These are phyloP conservation scores for Tritrichomonas foetus DNA, from an alignment of 208 protist genomes.

Conservation along the genomic window DNA sequence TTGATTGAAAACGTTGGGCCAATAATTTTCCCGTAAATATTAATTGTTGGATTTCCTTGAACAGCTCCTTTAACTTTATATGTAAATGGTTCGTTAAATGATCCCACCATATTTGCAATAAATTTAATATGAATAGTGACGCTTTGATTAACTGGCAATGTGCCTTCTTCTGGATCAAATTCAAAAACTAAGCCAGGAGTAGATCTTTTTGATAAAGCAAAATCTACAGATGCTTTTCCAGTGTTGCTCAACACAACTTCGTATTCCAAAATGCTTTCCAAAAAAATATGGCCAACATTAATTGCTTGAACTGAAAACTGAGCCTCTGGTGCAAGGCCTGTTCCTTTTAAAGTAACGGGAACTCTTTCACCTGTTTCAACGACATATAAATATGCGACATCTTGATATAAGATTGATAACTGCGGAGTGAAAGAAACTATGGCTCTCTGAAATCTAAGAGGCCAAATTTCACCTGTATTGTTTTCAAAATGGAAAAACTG, in stretches of 20 bases:
- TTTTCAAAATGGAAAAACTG: not conserved
- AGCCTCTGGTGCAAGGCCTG: not conserved
- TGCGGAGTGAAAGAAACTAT: not conserved
- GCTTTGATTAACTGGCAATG: not conserved
- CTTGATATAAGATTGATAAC: not conserved
- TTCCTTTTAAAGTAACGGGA: not conserved
- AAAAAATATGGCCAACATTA: not conserved
- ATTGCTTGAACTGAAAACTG: not conserved
- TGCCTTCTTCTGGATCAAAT: not conserved
- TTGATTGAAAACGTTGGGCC: not conserved
- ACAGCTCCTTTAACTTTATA: not conserved
- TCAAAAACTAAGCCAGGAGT: not conserved
- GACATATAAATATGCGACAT: not conserved
- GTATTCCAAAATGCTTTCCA: constrained; percentile 8
- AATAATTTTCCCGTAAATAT: not conserved
- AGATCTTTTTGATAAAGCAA: not conserved
- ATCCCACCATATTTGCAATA: not conserved
- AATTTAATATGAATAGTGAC: constrained; percentile 19
- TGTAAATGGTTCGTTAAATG: not conserved
- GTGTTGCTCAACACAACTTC: not conserved
- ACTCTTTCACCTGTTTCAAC: constrained; percentile 22
- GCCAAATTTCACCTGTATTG: not conserved
- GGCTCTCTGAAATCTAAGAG: not conserved
- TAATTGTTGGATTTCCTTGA: not conserved
- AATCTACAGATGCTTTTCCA: not conserved